Base-by-base conservation (phyloP, 305 asterid genomes). In the Rubia occidens region DNA sequence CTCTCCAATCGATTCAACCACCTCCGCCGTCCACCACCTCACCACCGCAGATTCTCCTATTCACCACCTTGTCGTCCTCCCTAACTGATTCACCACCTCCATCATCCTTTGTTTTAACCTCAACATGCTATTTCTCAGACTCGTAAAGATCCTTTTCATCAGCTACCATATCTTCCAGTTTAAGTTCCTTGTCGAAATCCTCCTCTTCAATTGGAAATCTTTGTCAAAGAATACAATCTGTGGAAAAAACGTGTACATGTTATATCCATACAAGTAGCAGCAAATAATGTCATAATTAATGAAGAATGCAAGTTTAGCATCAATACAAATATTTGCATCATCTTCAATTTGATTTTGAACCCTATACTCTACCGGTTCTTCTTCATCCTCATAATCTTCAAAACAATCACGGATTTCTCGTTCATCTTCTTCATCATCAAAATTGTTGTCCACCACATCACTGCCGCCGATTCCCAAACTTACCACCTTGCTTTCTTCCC, bases 371-470 rank as follows among this genome's bases (percentile, higher is more conserved):
- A 82, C 84, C 74, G 79, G 88, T 76, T 87, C 96, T 73, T 91
- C 98, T 13, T 24, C 24, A 24, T 89, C 97, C 71, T 91, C 98
- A 9, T 95, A 91, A 72, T 89, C 96, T 67, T 96, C 98, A 78
- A 91, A 91, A 58, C 89, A 96, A 86, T 91, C 95, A 72, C 95
- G 98, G 56, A 91, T 87, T 85, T 89, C 97, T 18, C 96, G 92
- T 42, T 86, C 92, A 3, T 89, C 94, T 71, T 81, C 93, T 65
- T 80, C 80, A 77, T 86, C 94, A 81, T 72, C 85, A 79, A 76
- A 89, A 64, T 60, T 82, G 74, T 82, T 88, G 72, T 86, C 94
- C 81, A n/a, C 82, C 95, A 45, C 95, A 87, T 80, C n/a, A n/a
- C n/a, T n/a, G n/a, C n/a, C n/a, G n/a, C n/a, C n/a, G n/a, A n/a